phyloP scores from a whole-genome alignment of 805 yeast species.

The Teunomyces tritomae region DNA sequence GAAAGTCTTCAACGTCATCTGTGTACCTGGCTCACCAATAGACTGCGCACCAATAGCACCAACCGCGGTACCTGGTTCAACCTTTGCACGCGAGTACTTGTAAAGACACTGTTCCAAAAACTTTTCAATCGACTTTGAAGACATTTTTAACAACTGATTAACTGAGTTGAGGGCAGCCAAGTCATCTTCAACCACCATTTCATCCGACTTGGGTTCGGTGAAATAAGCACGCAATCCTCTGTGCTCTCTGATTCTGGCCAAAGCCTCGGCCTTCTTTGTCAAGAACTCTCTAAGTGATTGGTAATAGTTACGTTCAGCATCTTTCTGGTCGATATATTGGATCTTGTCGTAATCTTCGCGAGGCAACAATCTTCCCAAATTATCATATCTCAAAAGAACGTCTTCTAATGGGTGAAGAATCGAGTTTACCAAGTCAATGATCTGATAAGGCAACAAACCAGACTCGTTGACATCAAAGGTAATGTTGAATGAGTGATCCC shows the following conservation, averaged over 20 bases:
- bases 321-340: constrained; percentile 76
- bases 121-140: constrained; percentile 54
- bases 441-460: constrained; percentile 70
- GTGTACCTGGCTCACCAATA: constrained; percentile 99
- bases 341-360: constrained; percentile 46
- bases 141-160: constrained; percentile 64
- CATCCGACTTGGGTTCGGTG: constrained; percentile 33
- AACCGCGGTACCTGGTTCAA: constrained; percentile 98
- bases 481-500: constrained; percentile 86
- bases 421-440: constrained; percentile 51
- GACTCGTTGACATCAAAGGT: constrained; percentile 56
- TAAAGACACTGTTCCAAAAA: constrained; percentile 75
- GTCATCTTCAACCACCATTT: constrained; percentile 32
- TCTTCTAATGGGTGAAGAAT: constrained; percentile 61
- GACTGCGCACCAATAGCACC: constrained; percentile 99
- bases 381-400: constrained; percentile 64
- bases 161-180: constrained; percentile 40
- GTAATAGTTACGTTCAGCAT: constrained; percentile 85
- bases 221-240: constrained; percentile 49
- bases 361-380: constrained; percentile 55
- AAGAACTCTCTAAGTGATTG: constrained; percentile 69
- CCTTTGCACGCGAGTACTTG: constrained; percentile 86
- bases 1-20: constrained; percentile 90
- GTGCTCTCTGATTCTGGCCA: constrained; percentile 56
- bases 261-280: constrained; percentile 48